Percentiles rank a stretch among this genome's conserved stretches.
These are phyloP conservation scores for Larix kaempferi DNA, from an alignment of 75 land plant species.

Conservation along the genomic window DNA sequence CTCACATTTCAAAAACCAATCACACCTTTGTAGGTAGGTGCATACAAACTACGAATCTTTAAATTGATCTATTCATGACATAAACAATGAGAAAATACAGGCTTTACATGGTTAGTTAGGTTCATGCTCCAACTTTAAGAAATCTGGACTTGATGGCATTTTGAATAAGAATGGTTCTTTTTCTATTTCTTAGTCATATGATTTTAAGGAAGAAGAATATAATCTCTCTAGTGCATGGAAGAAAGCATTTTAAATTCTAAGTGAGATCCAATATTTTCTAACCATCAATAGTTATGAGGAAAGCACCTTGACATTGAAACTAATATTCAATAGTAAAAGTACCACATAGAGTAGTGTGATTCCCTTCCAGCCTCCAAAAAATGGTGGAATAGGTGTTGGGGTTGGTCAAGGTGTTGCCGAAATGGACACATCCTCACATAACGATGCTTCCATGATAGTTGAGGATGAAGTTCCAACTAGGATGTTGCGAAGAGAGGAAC, in stretches of 20 bases:
- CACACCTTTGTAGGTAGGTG: conserved; percentile 24
- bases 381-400: conserved; percentile 54
- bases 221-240: conserved; percentile 4
- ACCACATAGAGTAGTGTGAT: conserved; percentile 65
- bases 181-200: not conserved
- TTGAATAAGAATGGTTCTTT: not conserved
- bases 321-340: conserved; percentile 34
- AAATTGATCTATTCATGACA: not conserved
- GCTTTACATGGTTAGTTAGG: conserved; percentile 4
- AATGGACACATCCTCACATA: conserved; percentile 23
- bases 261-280: not conserved
- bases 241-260: conserved; percentile 10
- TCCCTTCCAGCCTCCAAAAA: conserved; percentile 66
- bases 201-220: conserved; percentile 26
- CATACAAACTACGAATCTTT: conserved; percentile 5
- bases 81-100: conserved; percentile 20
- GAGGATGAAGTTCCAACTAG: conserved; percentile 25
- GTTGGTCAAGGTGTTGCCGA: conserved; percentile 39
- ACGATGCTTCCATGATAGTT: conserved; percentile 23
- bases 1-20: conserved; percentile 11
- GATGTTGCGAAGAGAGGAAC: conserved; percentile 33
- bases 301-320: conserved; percentile 14
- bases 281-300: not conserved
- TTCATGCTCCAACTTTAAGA: not conserved
- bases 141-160: not conserved